Evolutionary conservation across 345 rosid genomes (phyloP), one percentile per base, ranked within the genome.

Genomic region (Kandelia obovata): DNA sequence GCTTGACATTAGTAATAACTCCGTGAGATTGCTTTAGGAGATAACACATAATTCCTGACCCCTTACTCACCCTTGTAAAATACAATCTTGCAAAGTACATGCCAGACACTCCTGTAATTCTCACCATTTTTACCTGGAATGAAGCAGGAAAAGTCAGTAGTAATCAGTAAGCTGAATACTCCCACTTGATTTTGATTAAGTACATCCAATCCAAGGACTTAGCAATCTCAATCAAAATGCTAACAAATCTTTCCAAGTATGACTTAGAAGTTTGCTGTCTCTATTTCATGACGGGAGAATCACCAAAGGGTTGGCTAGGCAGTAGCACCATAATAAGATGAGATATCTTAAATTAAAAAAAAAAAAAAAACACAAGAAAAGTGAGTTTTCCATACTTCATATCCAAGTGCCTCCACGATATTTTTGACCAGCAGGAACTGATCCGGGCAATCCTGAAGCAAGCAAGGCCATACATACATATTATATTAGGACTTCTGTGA

Each of bases 41-140:
- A 43, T 58, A 73, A 65, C 17, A 72, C 25, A 73, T 25, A 72
- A 75, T 34, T 68, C 52, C 43, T 17, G 47, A 72, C 23, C 47
- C 76, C 73, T 35, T 51, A 71, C 66, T 75, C 76, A 90, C 98
- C 98, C 89, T 83, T 73, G 81, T 80, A 77, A 92, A 81, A 78
- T 69, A 84, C 58, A 93, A 74, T 75, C 82, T 83, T 73, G 96
- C 90, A 75, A 79, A 81, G 75, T 86, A 88, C 8, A 88, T 91
- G 75, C 82, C 85, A 16, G 63, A 74, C 52, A 85, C 90, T 80
- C 95, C 84, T 7, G 96, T 94, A 76, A 94, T 89, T 83, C 84
- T 87, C 43, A 85, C 88, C 97, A 91, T 82, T 83, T 84, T 81
- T 31, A 94, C 89, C 97, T 94, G 88, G 58, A 78, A 82, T 61